A percentile compares a stretch with the other conserved stretches of the same genome.
These are phyloP conservation scores for Stevia rebaudiana DNA, from an alignment of 140 eudicot genomes.

Conservation along the genomic window DNA sequence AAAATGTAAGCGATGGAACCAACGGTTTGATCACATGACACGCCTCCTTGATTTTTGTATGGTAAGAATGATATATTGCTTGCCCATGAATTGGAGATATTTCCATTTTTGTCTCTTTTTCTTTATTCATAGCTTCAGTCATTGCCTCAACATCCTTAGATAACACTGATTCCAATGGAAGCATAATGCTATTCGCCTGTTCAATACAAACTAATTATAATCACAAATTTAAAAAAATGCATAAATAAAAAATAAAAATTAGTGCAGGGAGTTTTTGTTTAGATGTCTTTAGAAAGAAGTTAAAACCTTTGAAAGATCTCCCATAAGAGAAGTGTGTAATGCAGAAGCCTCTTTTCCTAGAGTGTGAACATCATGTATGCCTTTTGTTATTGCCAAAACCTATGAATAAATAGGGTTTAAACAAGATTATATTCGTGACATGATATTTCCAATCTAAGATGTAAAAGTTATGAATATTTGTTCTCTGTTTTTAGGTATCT, in stretches of 20 bases:
- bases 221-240: not conserved
- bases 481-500: not conserved
- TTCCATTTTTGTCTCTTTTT: slow-evolving; percentile 69
- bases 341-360: slow-evolving; percentile 92
- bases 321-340: slow-evolving; percentile 73
- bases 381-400: slow-evolving; percentile 94
- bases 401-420: slow-evolving; percentile 22
- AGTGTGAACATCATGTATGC: slow-evolving; percentile 80
- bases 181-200: slow-evolving; percentile 69
- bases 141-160: slow-evolving; percentile 87
- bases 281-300: slow-evolving; percentile 13
- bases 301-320: slow-evolving; percentile 74
- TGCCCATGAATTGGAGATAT: slow-evolving; percentile 94
- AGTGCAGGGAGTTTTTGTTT: not conserved
- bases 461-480: not conserved
- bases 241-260: too few species aligned
- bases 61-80: slow-evolving; percentile 89
- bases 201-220: slow-evolving; percentile 7
- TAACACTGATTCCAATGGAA: slow-evolving; percentile 84
- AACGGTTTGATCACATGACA: slow-evolving; percentile 61
- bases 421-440: slow-evolving; percentile 4
- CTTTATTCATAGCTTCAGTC: slow-evolving; percentile 86
- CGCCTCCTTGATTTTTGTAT: slow-evolving; percentile 58
- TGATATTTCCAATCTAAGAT: slow-evolving; percentile 13
- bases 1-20: slow-evolving; percentile 63